Percentiles rank a stretch among this genome's conserved stretches.
Evolutionary conservation across 2,329 filamentous ascomycete species (phyloP).

Genomic region (Periconia digitata): DNA sequence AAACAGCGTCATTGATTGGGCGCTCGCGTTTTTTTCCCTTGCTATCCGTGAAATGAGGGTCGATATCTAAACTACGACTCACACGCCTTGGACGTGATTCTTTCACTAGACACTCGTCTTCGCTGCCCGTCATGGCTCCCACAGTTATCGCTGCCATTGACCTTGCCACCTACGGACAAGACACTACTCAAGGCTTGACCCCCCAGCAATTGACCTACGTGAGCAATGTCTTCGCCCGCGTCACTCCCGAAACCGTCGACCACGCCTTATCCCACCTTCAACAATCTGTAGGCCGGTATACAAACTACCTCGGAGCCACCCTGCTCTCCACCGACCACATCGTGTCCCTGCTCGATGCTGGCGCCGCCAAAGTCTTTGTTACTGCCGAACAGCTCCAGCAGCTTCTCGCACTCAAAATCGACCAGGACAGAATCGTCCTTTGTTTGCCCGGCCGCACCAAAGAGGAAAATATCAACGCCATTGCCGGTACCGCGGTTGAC

Average conservation of each 20-base stretch:
- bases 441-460: conserved; percentile 50
- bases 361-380: conserved; percentile 84
- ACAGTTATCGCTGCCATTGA: conserved; percentile 54
- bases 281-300: conserved; percentile 57
- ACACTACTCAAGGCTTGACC: conserved; percentile 52
- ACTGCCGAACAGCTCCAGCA: conserved; percentile 65
- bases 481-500: conserved; percentile 46
- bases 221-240: conserved; percentile 58
- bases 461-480: conserved; percentile 44
- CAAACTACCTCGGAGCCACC: conserved; percentile 77
- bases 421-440: conserved; percentile 60
- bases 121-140: conserved; percentile 41
- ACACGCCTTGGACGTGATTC: not conserved
- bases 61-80: not conserved
- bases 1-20: not conserved
- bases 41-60: too few species aligned
- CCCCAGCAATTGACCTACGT: conserved; percentile 58
- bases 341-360: conserved; percentile 78
- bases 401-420: conserved; percentile 55
- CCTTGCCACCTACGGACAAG: conserved; percentile 45
- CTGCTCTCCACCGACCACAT: conserved; percentile 72
- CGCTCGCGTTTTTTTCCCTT: not conserved
- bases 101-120: not conserved
- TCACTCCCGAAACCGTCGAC: conserved; percentile 52
- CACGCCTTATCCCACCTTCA: conserved; percentile 56